Evolutionary conservation across 163 green algal genomes (phyloP).

Genomic region (Trebouxia gelatinosa): DNA sequence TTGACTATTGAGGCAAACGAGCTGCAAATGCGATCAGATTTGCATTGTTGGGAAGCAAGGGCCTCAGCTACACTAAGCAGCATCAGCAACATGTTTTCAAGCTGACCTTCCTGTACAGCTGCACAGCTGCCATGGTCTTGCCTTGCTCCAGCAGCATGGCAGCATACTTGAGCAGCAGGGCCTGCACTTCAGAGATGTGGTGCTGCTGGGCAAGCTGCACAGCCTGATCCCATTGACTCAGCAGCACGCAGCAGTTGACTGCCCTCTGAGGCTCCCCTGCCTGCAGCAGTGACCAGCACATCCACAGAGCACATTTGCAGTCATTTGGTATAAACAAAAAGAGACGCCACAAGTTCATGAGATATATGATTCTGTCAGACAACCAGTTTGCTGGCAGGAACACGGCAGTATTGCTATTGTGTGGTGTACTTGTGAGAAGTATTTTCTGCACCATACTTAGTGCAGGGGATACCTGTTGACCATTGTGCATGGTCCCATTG

Average conservation of each 20-base stretch:
- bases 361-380: no score
- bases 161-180: slow-evolving; percentile 73
- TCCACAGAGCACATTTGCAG: background rate
- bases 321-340: no score
- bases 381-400: no score
- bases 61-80: background rate
- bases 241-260: slow-evolving; percentile 75
- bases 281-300: slow-evolving; percentile 23
- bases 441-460: no score
- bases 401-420: no score
- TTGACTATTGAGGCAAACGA: no score
- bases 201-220: slow-evolving; percentile 68
- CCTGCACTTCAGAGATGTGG: slow-evolving; percentile 70
- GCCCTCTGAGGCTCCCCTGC: slow-evolving; percentile 69
- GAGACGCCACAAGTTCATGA: no score
- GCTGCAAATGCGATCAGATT: no score
- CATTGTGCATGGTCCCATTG: no score
- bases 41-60: background rate
- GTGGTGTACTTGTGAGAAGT: no score
- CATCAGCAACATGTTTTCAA: background rate
- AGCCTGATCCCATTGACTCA: slow-evolving; percentile 82
- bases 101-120: slow-evolving; percentile 76
- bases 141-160: slow-evolving; percentile 69
- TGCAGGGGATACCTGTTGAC: no score
- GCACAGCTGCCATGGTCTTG: slow-evolving; percentile 68